Percentiles rank a stretch among this genome's conserved stretches.
Evolutionary conservation across 805 yeast species (phyloP).

Genomic region (Cyberlindnera euphorbiiphila): DNA sequence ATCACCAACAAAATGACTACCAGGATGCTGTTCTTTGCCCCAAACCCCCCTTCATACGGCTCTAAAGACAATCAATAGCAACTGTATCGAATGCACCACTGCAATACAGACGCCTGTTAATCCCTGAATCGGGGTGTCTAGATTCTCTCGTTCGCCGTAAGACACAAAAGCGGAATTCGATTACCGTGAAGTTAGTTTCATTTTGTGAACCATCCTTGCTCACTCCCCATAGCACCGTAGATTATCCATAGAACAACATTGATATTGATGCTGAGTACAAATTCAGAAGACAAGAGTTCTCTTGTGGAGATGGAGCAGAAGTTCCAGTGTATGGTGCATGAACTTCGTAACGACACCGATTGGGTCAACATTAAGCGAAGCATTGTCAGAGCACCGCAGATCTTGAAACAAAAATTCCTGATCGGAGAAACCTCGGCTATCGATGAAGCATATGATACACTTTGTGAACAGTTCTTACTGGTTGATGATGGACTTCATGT

Average conservation of each 20-base stretch:
- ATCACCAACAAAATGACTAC: no score
- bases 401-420: slow-evolving; percentile 78
- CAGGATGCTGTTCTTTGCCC: no score
- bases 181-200: no score
- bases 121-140: no score
- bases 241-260: not conserved
- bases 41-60: no score
- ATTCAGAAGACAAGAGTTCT: not conserved
- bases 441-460: slow-evolving; percentile 38
- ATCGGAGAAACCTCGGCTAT: slow-evolving; percentile 53
- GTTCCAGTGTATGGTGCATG: slow-evolving; percentile 26
- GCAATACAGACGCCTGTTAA: no score
- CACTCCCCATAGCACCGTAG: not conserved
- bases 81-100: no score
- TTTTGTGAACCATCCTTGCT: not conserved
- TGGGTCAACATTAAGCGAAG: slow-evolving; percentile 55
- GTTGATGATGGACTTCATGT: slow-evolving; percentile 5
- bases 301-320: slow-evolving; percentile 8
- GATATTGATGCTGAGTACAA: not conserved
- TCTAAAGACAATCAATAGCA: no score
- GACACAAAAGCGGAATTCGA: slow-evolving; percentile 1
- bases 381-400: slow-evolving; percentile 85
- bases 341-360: slow-evolving; percentile 24
- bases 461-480: slow-evolving; percentile 2
- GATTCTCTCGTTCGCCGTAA: no score